These are phyloP conservation scores for Biscutella auriculata DNA, from an alignment of 441 rosid species.

Conservation along the genomic window DNA sequence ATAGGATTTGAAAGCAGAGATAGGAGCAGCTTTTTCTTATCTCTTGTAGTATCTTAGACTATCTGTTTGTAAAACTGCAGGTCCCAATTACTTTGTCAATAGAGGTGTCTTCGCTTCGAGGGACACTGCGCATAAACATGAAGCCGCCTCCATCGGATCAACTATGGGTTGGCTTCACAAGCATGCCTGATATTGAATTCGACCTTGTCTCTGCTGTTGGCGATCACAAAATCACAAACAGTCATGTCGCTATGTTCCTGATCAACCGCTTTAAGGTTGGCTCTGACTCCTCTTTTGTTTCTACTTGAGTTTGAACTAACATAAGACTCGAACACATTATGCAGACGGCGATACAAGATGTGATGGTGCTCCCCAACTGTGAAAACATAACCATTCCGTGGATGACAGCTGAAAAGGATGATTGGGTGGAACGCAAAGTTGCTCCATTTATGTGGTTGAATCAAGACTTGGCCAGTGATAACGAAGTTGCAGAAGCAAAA, in stretches of 20 bases:
- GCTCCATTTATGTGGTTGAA: constrained; percentile 87
- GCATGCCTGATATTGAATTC: constrained; percentile 83
- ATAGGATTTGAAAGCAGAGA: neutral
- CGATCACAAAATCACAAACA: constrained; percentile 68
- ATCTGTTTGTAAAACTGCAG: constrained; percentile 28
- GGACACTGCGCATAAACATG: constrained; percentile 62
- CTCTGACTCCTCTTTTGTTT: neutral
- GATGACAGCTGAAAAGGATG: constrained; percentile 84
- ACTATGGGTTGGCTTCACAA: constrained; percentile 80
- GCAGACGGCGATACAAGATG: constrained; percentile 62
- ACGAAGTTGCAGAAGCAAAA: constrained; percentile 32
- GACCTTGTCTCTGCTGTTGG: constrained; percentile 70
- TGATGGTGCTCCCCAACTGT: constrained; percentile 83
- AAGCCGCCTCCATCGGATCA: constrained; percentile 98
- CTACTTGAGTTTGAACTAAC: neutral
- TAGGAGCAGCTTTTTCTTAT: neutral
- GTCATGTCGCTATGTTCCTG: constrained; percentile 57
- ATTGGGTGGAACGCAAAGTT: constrained; percentile 61
- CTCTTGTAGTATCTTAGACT: constrained; percentile 4
- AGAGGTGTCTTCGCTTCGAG: constrained; percentile 64
- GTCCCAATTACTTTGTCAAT: constrained; percentile 79
- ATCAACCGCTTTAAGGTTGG: constrained; percentile 76
- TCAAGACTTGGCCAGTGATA: constrained; percentile 47
- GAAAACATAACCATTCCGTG: constrained; percentile 65
- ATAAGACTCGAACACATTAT: neutral